These are phyloP conservation scores for Fragaria ananassa DNA, from an alignment of 306 rosid genomes.

Conservation along the genomic window DNA sequence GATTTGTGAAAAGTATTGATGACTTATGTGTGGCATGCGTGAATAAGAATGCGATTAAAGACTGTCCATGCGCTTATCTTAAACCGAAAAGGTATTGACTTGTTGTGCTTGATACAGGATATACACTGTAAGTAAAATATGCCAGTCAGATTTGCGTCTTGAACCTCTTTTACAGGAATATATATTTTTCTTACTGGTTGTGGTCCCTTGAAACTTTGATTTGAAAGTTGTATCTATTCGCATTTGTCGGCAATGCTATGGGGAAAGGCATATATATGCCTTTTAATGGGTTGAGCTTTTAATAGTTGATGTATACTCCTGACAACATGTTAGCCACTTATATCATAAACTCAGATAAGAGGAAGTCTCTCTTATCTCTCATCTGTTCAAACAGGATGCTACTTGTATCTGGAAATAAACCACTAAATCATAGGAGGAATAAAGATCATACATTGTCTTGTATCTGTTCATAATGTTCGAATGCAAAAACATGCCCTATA, in stretches of 20 bases:
- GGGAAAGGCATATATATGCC: not conserved
- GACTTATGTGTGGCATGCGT: not conserved
- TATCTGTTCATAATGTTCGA: not conserved
- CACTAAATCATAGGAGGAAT: not conserved
- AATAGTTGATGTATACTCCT: not conserved
- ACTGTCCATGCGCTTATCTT: not conserved
- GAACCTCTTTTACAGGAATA: not conserved
- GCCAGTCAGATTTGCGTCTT: not conserved
- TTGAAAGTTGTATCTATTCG: not conserved
- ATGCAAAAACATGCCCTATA: not conserved
- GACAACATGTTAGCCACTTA: conserved; percentile 20
- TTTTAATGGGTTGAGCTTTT: not conserved
- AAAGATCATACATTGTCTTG: not conserved
- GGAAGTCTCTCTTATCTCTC: not conserved
- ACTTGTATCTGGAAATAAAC: not conserved
- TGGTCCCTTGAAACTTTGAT: not conserved
- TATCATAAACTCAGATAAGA: not conserved
- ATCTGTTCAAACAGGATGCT: not conserved
- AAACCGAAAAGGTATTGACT: not conserved
- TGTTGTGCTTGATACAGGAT: not conserved
- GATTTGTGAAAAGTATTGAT: not conserved
- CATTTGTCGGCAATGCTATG: not conserved
- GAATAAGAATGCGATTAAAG: not conserved
- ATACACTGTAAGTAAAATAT: not conserved
- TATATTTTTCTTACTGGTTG: not conserved